A percentile compares a stretch with the other conserved stretches of the same genome.
Conservation (phyloP, 2,329 filamentous ascomycete species). For the Lachnellula suecica region DNA sequence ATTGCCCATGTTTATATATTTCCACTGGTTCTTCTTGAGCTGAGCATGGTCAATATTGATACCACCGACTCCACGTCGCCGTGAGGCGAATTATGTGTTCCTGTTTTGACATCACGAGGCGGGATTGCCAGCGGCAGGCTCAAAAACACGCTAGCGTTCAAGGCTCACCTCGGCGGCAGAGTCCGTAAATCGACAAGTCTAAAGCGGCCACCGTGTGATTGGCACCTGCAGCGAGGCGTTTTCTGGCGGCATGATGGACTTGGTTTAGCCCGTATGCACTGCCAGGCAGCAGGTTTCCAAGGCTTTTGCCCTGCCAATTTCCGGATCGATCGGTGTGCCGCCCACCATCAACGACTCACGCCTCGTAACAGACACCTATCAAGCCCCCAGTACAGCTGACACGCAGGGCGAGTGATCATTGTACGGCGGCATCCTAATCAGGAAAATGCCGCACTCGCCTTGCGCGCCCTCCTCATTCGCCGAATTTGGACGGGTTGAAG, state of each 20-base stretch:
- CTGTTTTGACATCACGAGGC: neutral
- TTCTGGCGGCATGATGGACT: neutral
- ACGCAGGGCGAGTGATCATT: neutral
- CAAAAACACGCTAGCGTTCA: neutral
- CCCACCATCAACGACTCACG: neutral
- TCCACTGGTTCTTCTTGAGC: neutral
- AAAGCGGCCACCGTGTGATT: neutral
- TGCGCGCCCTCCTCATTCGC: neutral
- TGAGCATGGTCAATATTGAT: neutral
- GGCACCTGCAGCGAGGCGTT: neutral
- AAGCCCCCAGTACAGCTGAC: neutral
- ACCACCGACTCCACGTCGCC: neutral
- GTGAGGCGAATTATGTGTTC: neutral
- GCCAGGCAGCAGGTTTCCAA: neutral
- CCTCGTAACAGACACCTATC: neutral
- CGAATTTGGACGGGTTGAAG: neutral
- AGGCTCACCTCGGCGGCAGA: slow-evolving; percentile 1
- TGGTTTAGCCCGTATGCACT: neutral
- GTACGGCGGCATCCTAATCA: neutral
- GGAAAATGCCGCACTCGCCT: neutral
- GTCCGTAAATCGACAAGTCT: slow-evolving; percentile 1
- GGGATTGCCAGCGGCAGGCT: neutral
- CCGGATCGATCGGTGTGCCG: neutral
- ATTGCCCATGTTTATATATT: neutral
- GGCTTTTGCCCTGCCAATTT: neutral